These are phyloP conservation scores for Cyphellophora europaea DNA, from an alignment of 2,329 filamentous ascomycete species.

Conservation along the genomic window DNA sequence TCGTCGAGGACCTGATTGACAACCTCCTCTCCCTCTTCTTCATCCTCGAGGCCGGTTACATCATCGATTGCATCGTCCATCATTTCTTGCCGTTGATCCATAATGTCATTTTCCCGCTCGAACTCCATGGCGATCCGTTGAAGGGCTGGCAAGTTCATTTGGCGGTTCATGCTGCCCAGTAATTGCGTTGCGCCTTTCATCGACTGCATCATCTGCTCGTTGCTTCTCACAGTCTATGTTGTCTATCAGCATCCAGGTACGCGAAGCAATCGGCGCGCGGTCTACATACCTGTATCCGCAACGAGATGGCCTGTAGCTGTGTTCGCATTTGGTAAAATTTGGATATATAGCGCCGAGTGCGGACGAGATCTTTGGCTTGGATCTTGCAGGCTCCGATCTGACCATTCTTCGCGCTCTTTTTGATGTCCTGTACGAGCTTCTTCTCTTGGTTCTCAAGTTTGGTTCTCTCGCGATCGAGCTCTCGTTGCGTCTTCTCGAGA, in stretches of 20 bases:
- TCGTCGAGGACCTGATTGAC: slow-evolving; percentile 95
- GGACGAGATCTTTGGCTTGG: slow-evolving; percentile 91
- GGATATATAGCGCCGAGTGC: slow-evolving; percentile 80
- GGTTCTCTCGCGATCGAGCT: slow-evolving; percentile 86
- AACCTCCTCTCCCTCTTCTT: slow-evolving; percentile 94
- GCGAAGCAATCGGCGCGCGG: not conserved
- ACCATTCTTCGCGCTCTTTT: slow-evolving; percentile 94
- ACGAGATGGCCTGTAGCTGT: slow-evolving; percentile 88
- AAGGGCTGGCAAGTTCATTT: slow-evolving; percentile 92
- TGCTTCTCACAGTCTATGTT: slow-evolving; percentile 80
- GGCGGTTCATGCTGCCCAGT: slow-evolving; percentile 91
- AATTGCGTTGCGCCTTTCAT: slow-evolving; percentile 97
- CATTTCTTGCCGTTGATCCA: slow-evolving; percentile 98
- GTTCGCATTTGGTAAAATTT: slow-evolving; percentile 99
- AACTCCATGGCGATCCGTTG: slow-evolving; percentile 99
- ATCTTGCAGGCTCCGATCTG: slow-evolving; percentile 99
- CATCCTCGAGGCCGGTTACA: slow-evolving; percentile 79
- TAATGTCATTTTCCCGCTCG: slow-evolving; percentile 96
- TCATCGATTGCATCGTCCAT: slow-evolving; percentile 99
- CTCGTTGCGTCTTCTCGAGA: slow-evolving; percentile 92
- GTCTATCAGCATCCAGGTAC: slow-evolving; percentile 1
- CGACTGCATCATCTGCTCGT: slow-evolving; percentile 99
- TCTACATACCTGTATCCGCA: slow-evolving; percentile 71
- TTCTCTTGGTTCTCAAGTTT: slow-evolving; percentile 99
- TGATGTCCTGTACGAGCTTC: slow-evolving; percentile 91